These are phyloP conservation scores for Ceratocystis ficicola DNA, from an alignment of 2,329 filamentous ascomycete species.

Conservation along the genomic window DNA sequence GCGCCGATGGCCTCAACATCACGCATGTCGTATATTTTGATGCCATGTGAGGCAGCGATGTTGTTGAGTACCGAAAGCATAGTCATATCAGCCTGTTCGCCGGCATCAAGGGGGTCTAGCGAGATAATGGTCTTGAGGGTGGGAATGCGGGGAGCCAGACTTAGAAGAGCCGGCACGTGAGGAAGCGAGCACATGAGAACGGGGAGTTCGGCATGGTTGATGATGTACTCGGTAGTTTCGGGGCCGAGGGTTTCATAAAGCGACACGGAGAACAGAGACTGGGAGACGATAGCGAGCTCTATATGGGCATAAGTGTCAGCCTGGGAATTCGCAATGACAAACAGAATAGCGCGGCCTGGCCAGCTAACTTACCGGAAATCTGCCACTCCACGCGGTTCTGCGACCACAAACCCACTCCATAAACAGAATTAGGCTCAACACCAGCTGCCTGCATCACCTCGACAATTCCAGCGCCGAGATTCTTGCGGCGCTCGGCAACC, in stretches of 20 bases:
- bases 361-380: constrained; percentile 48
- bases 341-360: too few relatives aligned
- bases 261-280: constrained; percentile 78
- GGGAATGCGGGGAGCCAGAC: constrained; percentile 64
- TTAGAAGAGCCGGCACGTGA: constrained; percentile 70
- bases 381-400: constrained; percentile 83
- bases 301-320: constrained; percentile 3
- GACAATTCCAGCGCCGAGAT: constrained; percentile 74
- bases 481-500: constrained; percentile 64
- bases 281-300: constrained; percentile 81
- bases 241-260: constrained; percentile 93
- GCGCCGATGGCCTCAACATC: constrained; percentile 74
- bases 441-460: constrained; percentile 66
- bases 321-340: neutral
- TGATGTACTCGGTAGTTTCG: constrained; percentile 85
- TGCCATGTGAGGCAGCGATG: constrained; percentile 59
- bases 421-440: constrained; percentile 46
- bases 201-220: constrained; percentile 71
- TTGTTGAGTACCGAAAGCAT: constrained; percentile 68
- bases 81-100: constrained; percentile 63
- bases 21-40: constrained; percentile 65
- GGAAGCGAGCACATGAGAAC: constrained; percentile 68
- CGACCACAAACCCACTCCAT: constrained; percentile 73
- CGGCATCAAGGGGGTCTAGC: constrained; percentile 68
- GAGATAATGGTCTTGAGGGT: constrained; percentile 77